Conservation (phyloP, 192 early-diverging fungal species). For the Rhizoclosmatium sp. region DNA sequence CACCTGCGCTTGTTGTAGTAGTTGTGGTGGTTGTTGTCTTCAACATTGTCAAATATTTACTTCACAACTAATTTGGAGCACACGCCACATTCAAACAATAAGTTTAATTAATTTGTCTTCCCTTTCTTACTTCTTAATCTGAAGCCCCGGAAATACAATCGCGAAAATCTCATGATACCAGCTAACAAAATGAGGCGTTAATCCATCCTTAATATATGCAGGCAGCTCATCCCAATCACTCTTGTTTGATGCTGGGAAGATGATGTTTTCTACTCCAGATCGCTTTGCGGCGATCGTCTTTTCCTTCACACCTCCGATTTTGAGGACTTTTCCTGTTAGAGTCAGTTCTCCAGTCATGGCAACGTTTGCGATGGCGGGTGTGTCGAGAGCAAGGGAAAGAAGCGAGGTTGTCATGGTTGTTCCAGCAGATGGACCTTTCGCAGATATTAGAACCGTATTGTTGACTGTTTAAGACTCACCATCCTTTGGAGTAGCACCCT, state of each 20-base stretch:
- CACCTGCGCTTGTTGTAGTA: no score
- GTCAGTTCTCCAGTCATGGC: constrained; percentile 99
- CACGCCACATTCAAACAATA: no score
- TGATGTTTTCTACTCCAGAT: constrained; percentile 83
- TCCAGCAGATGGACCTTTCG: constrained; percentile 89
- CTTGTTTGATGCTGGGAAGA: constrained; percentile 90
- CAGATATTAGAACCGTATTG: background rate
- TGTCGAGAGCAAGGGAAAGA: constrained; percentile 87
- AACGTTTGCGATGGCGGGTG: constrained; percentile 76
- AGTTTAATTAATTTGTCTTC: no score
- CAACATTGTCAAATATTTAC: no score
- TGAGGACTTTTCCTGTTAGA: constrained; percentile 94
- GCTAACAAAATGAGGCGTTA: constrained; percentile 82
- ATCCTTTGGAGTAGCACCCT: constrained; percentile 98
- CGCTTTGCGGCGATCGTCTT: constrained; percentile 98
- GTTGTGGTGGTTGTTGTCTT: no score
- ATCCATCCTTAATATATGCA: constrained; percentile 89
- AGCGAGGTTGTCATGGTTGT: constrained; percentile 95
- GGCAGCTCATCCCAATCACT: constrained; percentile 97
- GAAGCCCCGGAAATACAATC: constrained; percentile 41
- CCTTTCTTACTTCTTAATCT: no score
- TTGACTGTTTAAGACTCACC: constrained; percentile 54
- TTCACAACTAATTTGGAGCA: no score
- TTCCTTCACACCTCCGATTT: constrained; percentile 97
- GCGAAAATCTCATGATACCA: constrained; percentile 73